Evolutionary conservation across 2,329 filamentous ascomycete genomes (phyloP).

Genomic region (Zalaria obscura): DNA sequence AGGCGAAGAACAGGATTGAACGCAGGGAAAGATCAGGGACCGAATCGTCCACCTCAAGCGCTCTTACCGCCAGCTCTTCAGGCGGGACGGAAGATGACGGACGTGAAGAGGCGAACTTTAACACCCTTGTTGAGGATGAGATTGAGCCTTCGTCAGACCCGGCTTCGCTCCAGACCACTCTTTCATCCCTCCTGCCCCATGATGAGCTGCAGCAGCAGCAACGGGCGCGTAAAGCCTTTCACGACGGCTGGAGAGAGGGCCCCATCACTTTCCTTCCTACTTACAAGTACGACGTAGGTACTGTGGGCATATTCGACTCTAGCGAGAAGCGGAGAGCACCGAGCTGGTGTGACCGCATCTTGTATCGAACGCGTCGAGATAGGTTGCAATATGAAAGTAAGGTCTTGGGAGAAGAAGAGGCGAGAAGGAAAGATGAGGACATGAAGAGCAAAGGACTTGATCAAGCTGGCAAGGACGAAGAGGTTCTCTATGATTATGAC

Average conservation of each 20-base stretch:
- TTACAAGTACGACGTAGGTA: slow-evolving; percentile 97
- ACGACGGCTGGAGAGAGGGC: slow-evolving; percentile 87
- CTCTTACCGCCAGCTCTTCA: neutral
- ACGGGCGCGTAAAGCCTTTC: slow-evolving; percentile 61
- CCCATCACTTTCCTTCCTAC: slow-evolving; percentile 79
- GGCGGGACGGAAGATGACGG: neutral
- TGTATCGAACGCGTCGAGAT: slow-evolving; percentile 67
- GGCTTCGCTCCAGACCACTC: slow-evolving; percentile 72
- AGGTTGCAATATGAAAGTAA: slow-evolving; percentile 51
- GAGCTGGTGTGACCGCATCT: slow-evolving; percentile 92
- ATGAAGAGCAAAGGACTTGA: slow-evolving; percentile 72
- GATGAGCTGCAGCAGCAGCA: slow-evolving; percentile 74
- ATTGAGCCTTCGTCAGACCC: slow-evolving; percentile 41
- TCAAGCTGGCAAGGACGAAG: slow-evolving; percentile 59
- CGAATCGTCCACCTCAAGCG: slow-evolving; percentile 2
- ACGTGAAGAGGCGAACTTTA: neutral
- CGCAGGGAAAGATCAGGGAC: neutral
- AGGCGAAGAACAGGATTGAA: slow-evolving; percentile 2
- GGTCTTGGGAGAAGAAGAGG: slow-evolving; percentile 48
- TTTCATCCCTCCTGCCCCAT: slow-evolving; percentile 75
- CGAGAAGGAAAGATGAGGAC: slow-evolving; percentile 63
- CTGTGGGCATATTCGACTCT: slow-evolving; percentile 79
- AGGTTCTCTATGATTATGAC: slow-evolving; percentile 80
- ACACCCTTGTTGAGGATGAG: slow-evolving; percentile 1
- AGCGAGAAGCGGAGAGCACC: slow-evolving; percentile 88